Evolutionary conservation across 768 basidiomycete species (phyloP).

Genomic region (Cubamyces sp.): DNA sequence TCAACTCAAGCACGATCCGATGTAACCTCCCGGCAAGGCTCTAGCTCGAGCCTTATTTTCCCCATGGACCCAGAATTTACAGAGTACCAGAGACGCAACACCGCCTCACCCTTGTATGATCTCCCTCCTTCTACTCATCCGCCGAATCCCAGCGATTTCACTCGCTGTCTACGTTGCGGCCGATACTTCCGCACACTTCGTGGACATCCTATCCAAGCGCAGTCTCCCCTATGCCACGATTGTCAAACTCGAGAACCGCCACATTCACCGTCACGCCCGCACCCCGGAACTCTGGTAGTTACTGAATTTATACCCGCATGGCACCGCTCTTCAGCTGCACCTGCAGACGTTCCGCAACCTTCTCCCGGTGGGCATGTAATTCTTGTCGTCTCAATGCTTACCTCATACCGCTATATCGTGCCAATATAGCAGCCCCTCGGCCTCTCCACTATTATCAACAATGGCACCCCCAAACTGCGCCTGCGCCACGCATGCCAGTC

Average conservation of each 20-base stretch:
- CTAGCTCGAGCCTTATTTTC: constrained; percentile 18
- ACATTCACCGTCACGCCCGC: background rate
- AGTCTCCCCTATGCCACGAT: background rate
- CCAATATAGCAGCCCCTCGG: background rate
- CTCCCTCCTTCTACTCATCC: background rate
- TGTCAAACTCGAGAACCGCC: background rate
- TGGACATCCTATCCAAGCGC: background rate
- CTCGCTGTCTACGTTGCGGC: constrained; percentile 6
- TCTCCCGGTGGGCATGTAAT: background rate
- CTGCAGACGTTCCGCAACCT: background rate
- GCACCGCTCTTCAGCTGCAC: background rate
- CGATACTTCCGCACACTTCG: background rate
- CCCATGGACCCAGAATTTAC: constrained; percentile 14
- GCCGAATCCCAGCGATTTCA: background rate
- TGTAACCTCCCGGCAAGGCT: background rate
- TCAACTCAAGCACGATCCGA: background rate
- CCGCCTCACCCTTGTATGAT: constrained; percentile 6
- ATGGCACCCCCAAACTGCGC: constrained; percentile 2
- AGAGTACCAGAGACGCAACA: background rate
- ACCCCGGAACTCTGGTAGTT: background rate
- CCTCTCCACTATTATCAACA: constrained; percentile 3
- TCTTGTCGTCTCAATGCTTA: background rate
- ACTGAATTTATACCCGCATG: constrained; percentile 13
- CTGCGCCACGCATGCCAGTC: background rate
- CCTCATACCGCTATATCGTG: background rate